Evolutionary conservation across 139 green algal species (phyloP), one percentile per base, ranked within the genome.

Genomic region (Tetraselmis chui): DNA sequence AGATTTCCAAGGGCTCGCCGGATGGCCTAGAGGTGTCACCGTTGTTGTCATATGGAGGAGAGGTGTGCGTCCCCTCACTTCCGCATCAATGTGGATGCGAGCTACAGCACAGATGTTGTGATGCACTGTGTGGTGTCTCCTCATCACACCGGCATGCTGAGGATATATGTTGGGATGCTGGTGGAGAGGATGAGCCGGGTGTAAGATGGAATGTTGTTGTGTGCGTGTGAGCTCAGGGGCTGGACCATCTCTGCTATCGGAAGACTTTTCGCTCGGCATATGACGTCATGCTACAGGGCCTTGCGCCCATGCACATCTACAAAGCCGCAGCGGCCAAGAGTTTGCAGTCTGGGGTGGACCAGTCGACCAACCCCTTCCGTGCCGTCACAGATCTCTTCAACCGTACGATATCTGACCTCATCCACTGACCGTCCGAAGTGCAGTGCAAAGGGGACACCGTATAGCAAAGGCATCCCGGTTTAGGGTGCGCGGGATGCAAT

Each of bases 31-130:
- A 85, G 75, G 78, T 87, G 30, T 85, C 80, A 28, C 83, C 83
- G 31, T 29, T 85, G 32, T 23, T 85, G 1, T 87, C 80, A 28
- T 87, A 87, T 32, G 77, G 32, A 32, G 83, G 83, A 45, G 83
- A 86, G 74, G 83, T 30, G 29, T n/a, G n/a, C n/a, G n/a, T n/a
- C n/a, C n/a, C n/a, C n/a, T n/a, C n/a, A n/a, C n/a, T n/a, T n/a
- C n/a, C n/a, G n/a, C n/a, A n/a, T n/a, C n/a, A n/a, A n/a, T n/a
- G n/a, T n/a, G n/a, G n/a, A 89, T 59, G 83, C 80, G 29, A 87
- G 84, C 32, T 75, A 58, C 27, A 83, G 85, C 26, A 58, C 82
- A 1, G 87, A 87, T 76, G 30, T 89, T 0, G 45, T 89, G 0
- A 78, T 77, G 1, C 59, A 59, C 1, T 75, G 83, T 24, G 80